phyloP scores from a whole-genome alignment of 2,329 filamentous ascomycete species.

The Fusarium sp. region DNA sequence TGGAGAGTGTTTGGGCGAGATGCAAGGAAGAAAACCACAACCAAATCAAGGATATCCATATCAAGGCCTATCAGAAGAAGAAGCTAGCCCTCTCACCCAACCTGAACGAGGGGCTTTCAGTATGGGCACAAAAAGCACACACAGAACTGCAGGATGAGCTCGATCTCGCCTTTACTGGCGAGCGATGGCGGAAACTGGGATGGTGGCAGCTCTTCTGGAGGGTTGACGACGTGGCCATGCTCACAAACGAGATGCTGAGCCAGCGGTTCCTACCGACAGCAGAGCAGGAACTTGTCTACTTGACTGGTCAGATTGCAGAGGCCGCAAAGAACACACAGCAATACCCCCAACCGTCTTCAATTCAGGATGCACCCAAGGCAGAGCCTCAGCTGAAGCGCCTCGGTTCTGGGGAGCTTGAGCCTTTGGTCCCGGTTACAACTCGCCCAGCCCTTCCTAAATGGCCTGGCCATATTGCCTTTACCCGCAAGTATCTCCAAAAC shows the following conservation, averaged over 20 bases:
- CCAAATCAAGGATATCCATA: constrained; percentile 52
- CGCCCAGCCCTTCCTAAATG: constrained; percentile 59
- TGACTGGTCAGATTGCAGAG: constrained; percentile 76
- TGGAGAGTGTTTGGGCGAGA: constrained; percentile 61
- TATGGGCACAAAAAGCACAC: constrained; percentile 83
- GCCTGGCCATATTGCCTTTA: constrained; percentile 76
- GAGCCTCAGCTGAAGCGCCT: constrained; percentile 32
- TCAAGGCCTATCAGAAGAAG: constrained; percentile 31
- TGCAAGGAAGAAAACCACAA: constrained; percentile 55
- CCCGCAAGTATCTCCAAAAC: constrained; percentile 70
- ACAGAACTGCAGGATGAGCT: constrained; percentile 82
- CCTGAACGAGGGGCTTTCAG: constrained; percentile 67
- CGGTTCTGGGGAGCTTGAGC: constrained; percentile 39
- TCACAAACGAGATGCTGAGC: constrained; percentile 78
- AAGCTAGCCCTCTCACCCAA: constrained; percentile 49
- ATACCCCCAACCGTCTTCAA: constrained; percentile 50
- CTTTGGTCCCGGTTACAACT: constrained; percentile 36
- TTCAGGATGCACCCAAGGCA: constrained; percentile 1
- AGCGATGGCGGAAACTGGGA: constrained; percentile 77
- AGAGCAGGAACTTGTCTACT: constrained; percentile 82
- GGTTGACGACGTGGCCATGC: constrained; percentile 87
- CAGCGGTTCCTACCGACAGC: constrained; percentile 78
- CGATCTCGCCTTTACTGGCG: constrained; percentile 77
- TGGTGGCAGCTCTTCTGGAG: constrained; percentile 98
- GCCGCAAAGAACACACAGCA: constrained; percentile 43